Evolutionary conservation across 192 early-diverging fungal genomes (phyloP).

Genomic region (Powellomyces hirtus): DNA sequence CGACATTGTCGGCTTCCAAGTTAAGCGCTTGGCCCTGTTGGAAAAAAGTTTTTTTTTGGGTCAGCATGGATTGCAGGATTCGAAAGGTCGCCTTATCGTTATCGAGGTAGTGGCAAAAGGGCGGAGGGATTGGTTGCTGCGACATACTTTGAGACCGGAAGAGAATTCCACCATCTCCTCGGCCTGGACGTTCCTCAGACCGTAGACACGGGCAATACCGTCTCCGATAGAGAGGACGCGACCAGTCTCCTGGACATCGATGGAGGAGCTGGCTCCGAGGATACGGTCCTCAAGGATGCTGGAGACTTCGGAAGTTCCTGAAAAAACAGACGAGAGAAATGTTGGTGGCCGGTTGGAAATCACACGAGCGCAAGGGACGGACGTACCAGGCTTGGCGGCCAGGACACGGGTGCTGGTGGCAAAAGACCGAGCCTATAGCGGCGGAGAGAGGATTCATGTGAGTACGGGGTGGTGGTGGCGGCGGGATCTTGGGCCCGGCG

Average conservation of each 20-base stretch:
- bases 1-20: constrained; percentile 99
- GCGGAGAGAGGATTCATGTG: too few species aligned
- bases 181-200: constrained; percentile 96
- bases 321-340: not conserved
- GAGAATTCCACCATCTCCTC: constrained; percentile 99
- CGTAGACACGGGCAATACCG: constrained; percentile 99
- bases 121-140: too few species aligned
- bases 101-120: constrained; percentile 3
- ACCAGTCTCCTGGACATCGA: constrained; percentile 96
- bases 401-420: not conserved
- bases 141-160: constrained; percentile 87
- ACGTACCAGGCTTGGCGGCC: constrained; percentile 13
- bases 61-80: not conserved
- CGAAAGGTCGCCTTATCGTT: not conserved
- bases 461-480: too few species aligned
- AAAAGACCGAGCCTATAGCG: constrained; percentile 18
- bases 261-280: constrained; percentile 75
- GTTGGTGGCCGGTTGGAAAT: not conserved
- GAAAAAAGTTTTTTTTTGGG: not conserved
- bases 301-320: constrained; percentile 87
- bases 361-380: not conserved
- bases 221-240: constrained; percentile 99
- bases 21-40: constrained; percentile 97
- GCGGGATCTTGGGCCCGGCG: too few species aligned
- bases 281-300: constrained; percentile 98